A percentile compares a stretch with the other conserved stretches of the same genome.
phyloP scores from a whole-genome alignment of 352 stramenopile genomes.

The Pythium utonaiense region DNA sequence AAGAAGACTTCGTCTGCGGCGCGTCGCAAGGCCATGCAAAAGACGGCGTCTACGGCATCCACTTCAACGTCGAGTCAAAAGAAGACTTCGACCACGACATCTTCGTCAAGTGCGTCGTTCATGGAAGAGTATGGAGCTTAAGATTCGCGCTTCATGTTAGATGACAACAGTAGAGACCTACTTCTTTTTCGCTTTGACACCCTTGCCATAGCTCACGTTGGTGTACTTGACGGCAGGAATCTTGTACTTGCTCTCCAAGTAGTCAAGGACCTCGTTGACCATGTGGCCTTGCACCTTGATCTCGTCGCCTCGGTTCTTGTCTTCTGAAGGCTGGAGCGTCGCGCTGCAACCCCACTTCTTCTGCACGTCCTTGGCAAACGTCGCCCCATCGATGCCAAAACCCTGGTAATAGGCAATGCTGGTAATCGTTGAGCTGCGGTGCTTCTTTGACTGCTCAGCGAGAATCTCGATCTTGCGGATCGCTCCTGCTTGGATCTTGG shows the following conservation, averaged over 20 bases:
- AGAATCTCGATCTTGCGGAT: constrained; percentile 64
- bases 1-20: constrained; percentile 43
- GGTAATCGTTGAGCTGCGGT: constrained; percentile 67
- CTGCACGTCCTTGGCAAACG: constrained; percentile 74
- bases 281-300: constrained; percentile 81
- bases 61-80: constrained; percentile 5
- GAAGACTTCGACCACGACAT: constrained; percentile 1
- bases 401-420: constrained; percentile 70
- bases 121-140: constrained; percentile 6
- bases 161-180: constrained; percentile 5
- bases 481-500: constrained; percentile 52
- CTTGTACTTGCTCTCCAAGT: constrained; percentile 59
- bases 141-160: constrained; percentile 10
- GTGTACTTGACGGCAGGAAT: constrained; percentile 71
- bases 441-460: constrained; percentile 64
- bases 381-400: constrained; percentile 69
- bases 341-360: constrained; percentile 84
- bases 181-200: constrained; percentile 80
- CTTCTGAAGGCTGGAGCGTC: constrained; percentile 38
- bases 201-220: constrained; percentile 66
- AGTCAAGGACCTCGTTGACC: constrained; percentile 69
- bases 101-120: background rate
- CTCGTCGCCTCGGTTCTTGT: constrained; percentile 69
- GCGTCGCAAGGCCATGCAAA: constrained; percentile 15
- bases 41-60: constrained; percentile 1